Evolutionary conservation across 441 rosid species (phyloP), one percentile per base, ranked within the genome.

Genomic region (Biscutella laevigata): DNA sequence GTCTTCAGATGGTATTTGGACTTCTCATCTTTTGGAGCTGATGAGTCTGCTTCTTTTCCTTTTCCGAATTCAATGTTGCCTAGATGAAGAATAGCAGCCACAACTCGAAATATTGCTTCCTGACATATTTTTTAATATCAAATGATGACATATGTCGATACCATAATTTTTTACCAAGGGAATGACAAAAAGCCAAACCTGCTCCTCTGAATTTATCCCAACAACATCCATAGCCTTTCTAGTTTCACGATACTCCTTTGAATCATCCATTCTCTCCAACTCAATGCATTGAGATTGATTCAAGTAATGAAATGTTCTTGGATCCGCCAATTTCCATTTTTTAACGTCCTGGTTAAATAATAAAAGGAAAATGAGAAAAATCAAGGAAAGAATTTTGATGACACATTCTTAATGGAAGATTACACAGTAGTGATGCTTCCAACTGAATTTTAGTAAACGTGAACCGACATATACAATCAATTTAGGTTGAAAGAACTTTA

Each of bases 171-270:
- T 13, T n/a, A 52, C 25, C 7, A 25, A 28, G 30, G 9, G 34
- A 61, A 60, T 10, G 28, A 51, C 46, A 30, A 37, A 54, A 28
- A n/a, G 30, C 47, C 38, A 29, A 48, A 91, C 98, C 96, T 91
- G 98, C 71, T 91, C 95, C 29, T 79, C 81, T 54, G 82, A 62
- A 73, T 78, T 75, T 59, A 91, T 91, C 61, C 98, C 98, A 60
- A 91, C 96, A 70, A 88, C 59, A 57, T 88, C 96, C 98, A 91
- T 88, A 27, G 98, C 98, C 72, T 69, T 79, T 70, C 88, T 82
- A 27, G 98, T 91, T 55, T 76, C 91, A 47, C 43, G 26, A 46
- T 91, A 88, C 51, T 91, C 96, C 83, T 88, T 75, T 3, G 86
- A 69, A 70, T 88, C 96, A 79, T 88, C 86, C 71, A 88, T 39